phyloP scores from a whole-genome alignment of 805 yeast species.

The Pichia heedii region DNA sequence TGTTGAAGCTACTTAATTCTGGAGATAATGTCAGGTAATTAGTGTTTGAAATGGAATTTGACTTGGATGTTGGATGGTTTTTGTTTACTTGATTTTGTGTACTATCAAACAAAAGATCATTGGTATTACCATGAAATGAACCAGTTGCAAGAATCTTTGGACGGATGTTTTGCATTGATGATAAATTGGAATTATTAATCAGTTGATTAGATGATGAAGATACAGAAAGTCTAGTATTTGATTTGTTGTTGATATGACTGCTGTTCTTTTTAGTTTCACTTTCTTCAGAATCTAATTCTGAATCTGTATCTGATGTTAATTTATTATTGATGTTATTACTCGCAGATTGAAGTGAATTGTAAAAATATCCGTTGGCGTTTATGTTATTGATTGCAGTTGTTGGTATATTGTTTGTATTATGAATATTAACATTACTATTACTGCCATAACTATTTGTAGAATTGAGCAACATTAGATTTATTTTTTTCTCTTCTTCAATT shows the following conservation, averaged over 20 bases:
- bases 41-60: too few species aligned
- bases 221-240: background rate
- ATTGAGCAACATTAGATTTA: background rate
- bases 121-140: conserved; percentile 3
- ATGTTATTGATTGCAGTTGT: conserved; percentile 14
- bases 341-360: conserved; percentile 3
- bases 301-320: background rate
- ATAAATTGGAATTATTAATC: background rate
- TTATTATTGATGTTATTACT: background rate
- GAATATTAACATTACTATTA: conserved; percentile 17
- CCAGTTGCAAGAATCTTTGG: conserved; percentile 4
- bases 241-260: too few species aligned
- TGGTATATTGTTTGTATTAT: conserved; percentile 15
- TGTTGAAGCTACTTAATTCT: background rate
- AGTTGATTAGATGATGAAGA: background rate
- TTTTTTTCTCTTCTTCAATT: conserved; percentile 12
- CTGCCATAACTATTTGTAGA: background rate
- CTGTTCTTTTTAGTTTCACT: background rate
- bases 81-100: background rate
- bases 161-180: conserved; percentile 1
- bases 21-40: background rate
- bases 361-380: conserved; percentile 5
- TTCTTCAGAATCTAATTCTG: background rate
- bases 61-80: conserved; percentile 6
- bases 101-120: background rate